These are phyloP conservation scores for Suillus subalutaceus DNA, from an alignment of 768 basidiomycete species.

Conservation along the genomic window DNA sequence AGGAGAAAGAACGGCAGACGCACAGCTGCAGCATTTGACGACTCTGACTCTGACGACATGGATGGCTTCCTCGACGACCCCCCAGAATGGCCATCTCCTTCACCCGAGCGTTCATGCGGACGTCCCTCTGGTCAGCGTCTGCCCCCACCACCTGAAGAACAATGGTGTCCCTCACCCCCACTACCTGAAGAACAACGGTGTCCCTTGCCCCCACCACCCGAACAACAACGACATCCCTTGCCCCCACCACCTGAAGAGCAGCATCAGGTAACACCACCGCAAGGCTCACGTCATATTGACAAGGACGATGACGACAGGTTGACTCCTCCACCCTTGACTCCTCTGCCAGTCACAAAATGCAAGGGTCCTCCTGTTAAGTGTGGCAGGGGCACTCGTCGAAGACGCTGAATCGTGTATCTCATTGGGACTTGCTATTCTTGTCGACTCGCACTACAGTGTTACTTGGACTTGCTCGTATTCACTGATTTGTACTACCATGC, in stretches of 20 bases:
- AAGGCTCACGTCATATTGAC: background rate
- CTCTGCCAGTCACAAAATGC: background rate
- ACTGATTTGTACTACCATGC: background rate
- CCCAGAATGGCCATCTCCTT: background rate
- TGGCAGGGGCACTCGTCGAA: background rate
- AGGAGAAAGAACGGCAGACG: background rate
- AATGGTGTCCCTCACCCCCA: too few species aligned
- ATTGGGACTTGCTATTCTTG: too few species aligned
- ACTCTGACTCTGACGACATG: background rate
- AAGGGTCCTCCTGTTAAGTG: background rate
- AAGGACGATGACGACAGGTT: background rate
- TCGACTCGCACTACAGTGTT: background rate
- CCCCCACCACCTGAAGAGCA: background rate
- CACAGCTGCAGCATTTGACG: background rate
- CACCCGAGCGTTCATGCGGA: too few species aligned
- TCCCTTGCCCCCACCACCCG: too few species aligned
- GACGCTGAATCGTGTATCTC: background rate
- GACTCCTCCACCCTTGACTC: background rate
- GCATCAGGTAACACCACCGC: background rate
- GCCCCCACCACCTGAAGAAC: background rate
- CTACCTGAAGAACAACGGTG: too few species aligned
- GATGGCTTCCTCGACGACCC: background rate
- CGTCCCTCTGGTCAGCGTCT: too few species aligned
- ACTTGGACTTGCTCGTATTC: background rate
- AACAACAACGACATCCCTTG: too few species aligned